phyloP scores from a whole-genome alignment of 768 basidiomycete species.

The Lactarius akahatsu region DNA sequence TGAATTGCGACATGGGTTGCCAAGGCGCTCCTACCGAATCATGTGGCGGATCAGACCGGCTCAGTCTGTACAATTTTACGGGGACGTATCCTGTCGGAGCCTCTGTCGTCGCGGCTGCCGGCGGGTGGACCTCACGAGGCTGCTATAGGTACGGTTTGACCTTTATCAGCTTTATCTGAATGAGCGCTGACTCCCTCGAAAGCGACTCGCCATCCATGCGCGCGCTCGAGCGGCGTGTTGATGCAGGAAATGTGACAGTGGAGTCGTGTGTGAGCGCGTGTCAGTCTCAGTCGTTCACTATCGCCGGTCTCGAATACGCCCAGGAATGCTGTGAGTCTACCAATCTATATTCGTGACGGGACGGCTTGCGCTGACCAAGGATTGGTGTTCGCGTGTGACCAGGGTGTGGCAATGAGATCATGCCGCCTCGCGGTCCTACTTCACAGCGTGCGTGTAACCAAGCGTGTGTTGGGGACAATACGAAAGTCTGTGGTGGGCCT shows the following conservation, averaged over 20 bases:
- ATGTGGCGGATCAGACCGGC: slow-evolving; percentile 5
- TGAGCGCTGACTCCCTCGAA: background rate
- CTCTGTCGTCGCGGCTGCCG: slow-evolving; percentile 2
- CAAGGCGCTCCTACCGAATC: slow-evolving; percentile 9
- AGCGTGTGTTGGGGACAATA: background rate
- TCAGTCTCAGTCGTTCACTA: background rate
- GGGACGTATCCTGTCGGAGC: slow-evolving; percentile 6
- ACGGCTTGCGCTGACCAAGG: background rate
- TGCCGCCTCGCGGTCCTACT: background rate
- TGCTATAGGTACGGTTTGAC: background rate
- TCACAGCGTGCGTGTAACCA: slow-evolving; percentile 1
- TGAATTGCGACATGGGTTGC: slow-evolving; percentile 11
- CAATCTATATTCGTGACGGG: background rate
- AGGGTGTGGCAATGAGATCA: slow-evolving; percentile 15
- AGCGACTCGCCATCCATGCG: background rate
- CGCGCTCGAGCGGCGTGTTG: slow-evolving; percentile 4
- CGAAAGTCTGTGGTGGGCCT: slow-evolving; percentile 11
- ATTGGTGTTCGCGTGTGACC: background rate
- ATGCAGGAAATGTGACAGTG: slow-evolving; percentile 9
- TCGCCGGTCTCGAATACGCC: slow-evolving; percentile 13
- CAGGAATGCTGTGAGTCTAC: slow-evolving; percentile 13
- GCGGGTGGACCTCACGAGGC: background rate
- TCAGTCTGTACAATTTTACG: slow-evolving; percentile 12
- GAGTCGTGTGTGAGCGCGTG: slow-evolving; percentile 9
- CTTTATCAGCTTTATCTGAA: background rate